These are phyloP conservation scores for Hygrophila difformis DNA, from an alignment of 257 asterid species.

Conservation along the genomic window DNA sequence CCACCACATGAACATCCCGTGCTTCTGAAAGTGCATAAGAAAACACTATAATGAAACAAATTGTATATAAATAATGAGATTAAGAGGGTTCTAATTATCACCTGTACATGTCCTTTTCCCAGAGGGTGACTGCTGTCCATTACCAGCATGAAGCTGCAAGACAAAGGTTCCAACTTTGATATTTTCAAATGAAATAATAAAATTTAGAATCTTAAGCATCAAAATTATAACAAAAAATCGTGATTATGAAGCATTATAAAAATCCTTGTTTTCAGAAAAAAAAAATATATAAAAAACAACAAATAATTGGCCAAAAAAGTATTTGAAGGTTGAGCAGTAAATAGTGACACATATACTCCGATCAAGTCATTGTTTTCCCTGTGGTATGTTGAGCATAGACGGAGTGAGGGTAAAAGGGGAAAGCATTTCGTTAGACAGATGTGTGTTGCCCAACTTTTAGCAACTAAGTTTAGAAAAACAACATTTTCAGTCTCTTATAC, in stretches of 20 bases:
- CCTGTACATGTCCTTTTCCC: conserved; percentile 70
- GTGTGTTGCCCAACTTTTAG: conserved; percentile 11
- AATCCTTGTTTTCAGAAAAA: no score
- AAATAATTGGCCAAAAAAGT: no score
- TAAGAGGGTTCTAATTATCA: conserved; percentile 21
- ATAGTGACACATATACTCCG: no score
- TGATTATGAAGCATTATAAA: no score
- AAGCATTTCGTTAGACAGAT: conserved; percentile 3
- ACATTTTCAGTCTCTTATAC: background rate
- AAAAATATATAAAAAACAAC: no score
- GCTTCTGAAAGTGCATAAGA: conserved; percentile 60
- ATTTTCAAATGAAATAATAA: conserved; percentile 5
- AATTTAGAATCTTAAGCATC: no score
- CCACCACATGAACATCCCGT: conserved; percentile 31
- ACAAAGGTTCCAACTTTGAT: conserved; percentile 13
- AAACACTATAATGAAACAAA: conserved; percentile 16
- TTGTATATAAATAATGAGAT: conserved; percentile 14
- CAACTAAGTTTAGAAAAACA: background rate
- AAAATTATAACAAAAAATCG: no score
- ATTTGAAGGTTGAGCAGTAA: no score
- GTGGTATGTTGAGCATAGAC: conserved; percentile 4
- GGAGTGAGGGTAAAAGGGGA: background rate
- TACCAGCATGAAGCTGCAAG: conserved; percentile 88
- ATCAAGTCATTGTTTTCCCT: no score
- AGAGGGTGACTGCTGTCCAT: conserved; percentile 55